Evolutionary conservation across 2,329 filamentous ascomycete genomes (phyloP), one percentile per base, ranked within the genome.

Genomic region (Proliferodiscus dingleyae): DNA sequence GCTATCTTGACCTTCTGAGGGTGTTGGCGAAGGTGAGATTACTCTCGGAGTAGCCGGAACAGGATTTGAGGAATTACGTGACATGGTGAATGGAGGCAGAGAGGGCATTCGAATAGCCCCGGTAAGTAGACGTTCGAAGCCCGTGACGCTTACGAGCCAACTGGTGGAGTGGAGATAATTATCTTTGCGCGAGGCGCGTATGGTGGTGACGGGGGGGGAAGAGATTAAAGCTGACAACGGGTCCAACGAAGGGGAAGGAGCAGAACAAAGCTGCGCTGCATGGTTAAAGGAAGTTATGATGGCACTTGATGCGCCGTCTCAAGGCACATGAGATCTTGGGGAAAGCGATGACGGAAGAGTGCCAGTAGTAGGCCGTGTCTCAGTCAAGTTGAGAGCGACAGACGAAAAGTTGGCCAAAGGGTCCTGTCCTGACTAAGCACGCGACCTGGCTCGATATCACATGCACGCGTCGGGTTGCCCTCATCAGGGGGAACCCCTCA

Each of bases 11-110:
- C 64, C 64, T 46, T 83, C 80, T 18, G 80, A 83, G 1, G 81
- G 81, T 2, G 85, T 84, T 32, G 90, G 89, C 45, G 89, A 93
- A 32, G 90, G 89, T 10, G 89, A 94, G 57, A 93, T 94, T 57
- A 96, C 87, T 61, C 89, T 84, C 60, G 89, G 89, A 46, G 85
- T 93, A 46, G 78, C 77, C 46, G 90, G 89, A 47, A 93, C 72
- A 56, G 73, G 71, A 53, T 77, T 71, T 42, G 51, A 49, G 22
- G 49, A 48, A 32, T 56, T 49, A 38, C 52, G 51, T 15, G 56
- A 55, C 60, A 63, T 60, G 37, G 40, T 59, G 71, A 85, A 85
- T 30, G 78, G 75, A 37, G 81, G 81, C 2, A 87, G 74, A 32
- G 72, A 70, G 47, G 81, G 71, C 38, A 68, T 67, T 55, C 68